Percentiles rank a stretch among this genome's conserved stretches.
phyloP scores from a whole-genome alignment of 805 yeast species.

The Scheffersomyces amazonensis region DNA sequence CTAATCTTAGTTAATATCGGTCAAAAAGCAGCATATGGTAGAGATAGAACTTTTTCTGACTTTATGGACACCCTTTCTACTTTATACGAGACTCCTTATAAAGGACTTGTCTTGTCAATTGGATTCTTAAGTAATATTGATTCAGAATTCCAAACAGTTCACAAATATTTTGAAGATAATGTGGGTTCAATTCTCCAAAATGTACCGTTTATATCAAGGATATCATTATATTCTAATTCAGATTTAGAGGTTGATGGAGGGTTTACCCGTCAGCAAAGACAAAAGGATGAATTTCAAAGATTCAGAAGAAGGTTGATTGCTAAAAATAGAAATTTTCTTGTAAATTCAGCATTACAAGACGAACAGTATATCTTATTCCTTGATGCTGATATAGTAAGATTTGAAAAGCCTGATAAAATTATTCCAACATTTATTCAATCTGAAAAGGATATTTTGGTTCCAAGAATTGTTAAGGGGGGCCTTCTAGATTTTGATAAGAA shows the following conservation, averaged over 20 bases:
- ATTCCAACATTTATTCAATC: conserved; percentile 23
- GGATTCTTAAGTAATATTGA: conserved; percentile 31
- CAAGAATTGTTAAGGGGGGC: conserved; percentile 26
- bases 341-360: conserved; percentile 20
- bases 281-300: conserved; percentile 27
- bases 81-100: too few species aligned
- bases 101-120: too few species aligned
- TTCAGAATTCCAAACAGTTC: conserved; percentile 20
- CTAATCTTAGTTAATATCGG: conserved; percentile 24
- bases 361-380: conserved; percentile 34
- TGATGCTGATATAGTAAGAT: conserved; percentile 32
- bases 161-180: conserved; percentile 13
- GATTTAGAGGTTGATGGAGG: conserved; percentile 9
- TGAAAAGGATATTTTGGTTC: conserved; percentile 33
- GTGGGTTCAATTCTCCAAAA: conserved; percentile 9
- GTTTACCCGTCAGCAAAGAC: conserved; percentile 19
- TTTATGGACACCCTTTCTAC: too few species aligned
- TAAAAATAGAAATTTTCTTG: conserved; percentile 32
- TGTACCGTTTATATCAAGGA: conserved; percentile 17
- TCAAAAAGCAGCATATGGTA: conserved; percentile 32
- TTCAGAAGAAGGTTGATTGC: conserved; percentile 35
- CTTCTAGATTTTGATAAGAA: conserved; percentile 35
- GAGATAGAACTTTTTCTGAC: conserved; percentile 25
- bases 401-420: conserved; percentile 21
- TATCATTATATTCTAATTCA: conserved; percentile 36